phyloP scores from a whole-genome alignment of 257 asterid genomes.

The Ehretia macrophylla region DNA sequence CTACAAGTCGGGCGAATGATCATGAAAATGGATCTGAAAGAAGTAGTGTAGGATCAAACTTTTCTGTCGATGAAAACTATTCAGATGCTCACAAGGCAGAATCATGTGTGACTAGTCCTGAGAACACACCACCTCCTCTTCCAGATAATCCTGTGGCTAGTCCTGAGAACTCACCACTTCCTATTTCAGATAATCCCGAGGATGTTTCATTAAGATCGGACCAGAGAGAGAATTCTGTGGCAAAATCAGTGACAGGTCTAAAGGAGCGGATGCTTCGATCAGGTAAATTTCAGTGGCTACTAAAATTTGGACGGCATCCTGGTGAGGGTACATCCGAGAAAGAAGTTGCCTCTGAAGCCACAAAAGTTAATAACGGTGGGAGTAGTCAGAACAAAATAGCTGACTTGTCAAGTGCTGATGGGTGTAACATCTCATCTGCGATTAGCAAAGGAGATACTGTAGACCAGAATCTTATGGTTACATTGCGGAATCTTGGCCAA shows the following conservation, averaged over 20 bases:
- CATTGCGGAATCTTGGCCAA: conserved; percentile 37
- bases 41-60: conserved; percentile 65
- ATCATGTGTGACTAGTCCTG: conserved; percentile 21
- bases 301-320: conserved; percentile 39
- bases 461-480: conserved; percentile 35
- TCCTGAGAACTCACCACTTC: conserved; percentile 32
- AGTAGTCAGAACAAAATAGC: conserved; percentile 8
- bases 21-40: conserved; percentile 40
- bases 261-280: conserved; percentile 35
- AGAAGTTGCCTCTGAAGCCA: conserved; percentile 20
- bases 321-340: conserved; percentile 31
- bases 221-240: conserved; percentile 28
- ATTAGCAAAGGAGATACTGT: conserved; percentile 31
- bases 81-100: conserved; percentile 19
- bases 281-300: conserved; percentile 35
- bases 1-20: conserved; percentile 28
- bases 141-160: conserved; percentile 34
- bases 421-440: conserved; percentile 10
- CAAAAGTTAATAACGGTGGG: conserved; percentile 12
- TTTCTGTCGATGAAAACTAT: conserved; percentile 37
- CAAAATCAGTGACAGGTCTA: conserved; percentile 3
- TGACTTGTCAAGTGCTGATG: conserved; percentile 10
- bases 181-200: conserved; percentile 35
- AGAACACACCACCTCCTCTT: conserved; percentile 33
- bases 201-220: conserved; percentile 22